These are phyloP conservation scores for Verticillium nonalfalfae DNA, from an alignment of 2,329 filamentous ascomycete species.

Conservation along the genomic window DNA sequence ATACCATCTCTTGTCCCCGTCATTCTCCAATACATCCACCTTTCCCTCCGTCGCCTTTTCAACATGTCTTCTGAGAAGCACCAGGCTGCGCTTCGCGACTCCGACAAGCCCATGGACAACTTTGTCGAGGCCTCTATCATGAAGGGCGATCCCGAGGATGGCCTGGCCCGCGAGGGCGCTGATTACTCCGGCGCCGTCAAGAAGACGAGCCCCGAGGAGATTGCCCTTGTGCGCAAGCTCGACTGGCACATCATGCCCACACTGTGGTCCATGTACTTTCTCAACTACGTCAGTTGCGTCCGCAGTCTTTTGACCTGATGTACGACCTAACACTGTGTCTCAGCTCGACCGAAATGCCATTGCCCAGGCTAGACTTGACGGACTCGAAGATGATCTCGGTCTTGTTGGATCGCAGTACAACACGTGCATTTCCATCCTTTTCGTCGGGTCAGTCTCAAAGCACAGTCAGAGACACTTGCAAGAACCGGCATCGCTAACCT, in stretches of 20 bases:
- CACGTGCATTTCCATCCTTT: constrained; percentile 24
- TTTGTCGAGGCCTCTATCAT: constrained; percentile 15
- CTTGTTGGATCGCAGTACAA: constrained; percentile 32
- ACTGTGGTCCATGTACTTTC: background rate
- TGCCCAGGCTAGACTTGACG: constrained; percentile 47
- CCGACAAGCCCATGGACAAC: constrained; percentile 17
- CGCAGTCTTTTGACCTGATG: constrained; percentile 3
- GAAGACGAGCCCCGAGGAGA: constrained; percentile 31
- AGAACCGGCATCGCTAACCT: background rate
- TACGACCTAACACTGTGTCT: constrained; percentile 28
- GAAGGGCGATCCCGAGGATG: constrained; percentile 11
- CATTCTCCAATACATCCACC: too few species aligned
- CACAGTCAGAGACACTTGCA: background rate
- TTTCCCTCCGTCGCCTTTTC: background rate
- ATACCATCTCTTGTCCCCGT: background rate
- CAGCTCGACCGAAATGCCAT: constrained; percentile 47
- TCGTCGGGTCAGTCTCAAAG: constrained; percentile 14
- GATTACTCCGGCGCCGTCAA: constrained; percentile 29
- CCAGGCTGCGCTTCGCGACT: constrained; percentile 2
- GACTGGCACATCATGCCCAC: constrained; percentile 28
- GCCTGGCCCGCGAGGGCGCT: constrained; percentile 8
- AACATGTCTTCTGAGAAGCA: constrained; percentile 5
- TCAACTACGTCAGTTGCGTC: constrained; percentile 20
- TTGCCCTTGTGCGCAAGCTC: constrained; percentile 29
- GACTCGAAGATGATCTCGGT: constrained; percentile 42